Conservation (phyloP, 2,329 filamentous ascomycete genomes). For the Fusarium staphyleae region DNA sequence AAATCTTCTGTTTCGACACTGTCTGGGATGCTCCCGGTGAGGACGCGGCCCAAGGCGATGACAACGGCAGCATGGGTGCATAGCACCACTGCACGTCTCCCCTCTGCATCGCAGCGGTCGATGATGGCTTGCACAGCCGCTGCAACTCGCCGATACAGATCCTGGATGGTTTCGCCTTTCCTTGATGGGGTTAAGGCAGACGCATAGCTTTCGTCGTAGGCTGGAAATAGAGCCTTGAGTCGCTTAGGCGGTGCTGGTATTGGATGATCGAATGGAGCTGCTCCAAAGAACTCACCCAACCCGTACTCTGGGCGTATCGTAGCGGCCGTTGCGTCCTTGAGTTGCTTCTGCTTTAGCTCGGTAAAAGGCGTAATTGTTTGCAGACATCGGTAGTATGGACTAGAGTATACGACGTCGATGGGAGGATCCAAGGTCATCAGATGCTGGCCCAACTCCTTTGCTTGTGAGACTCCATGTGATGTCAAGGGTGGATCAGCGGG, state of each 20-base stretch:
- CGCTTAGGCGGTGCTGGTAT: conserved; percentile 69
- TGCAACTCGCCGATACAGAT: conserved; percentile 82
- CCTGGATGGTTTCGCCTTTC: conserved; percentile 79
- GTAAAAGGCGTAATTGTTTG: conserved; percentile 81
- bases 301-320: conserved; percentile 64
- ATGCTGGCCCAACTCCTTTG: conserved; percentile 75
- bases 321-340: conserved; percentile 37
- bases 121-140: conserved; percentile 75
- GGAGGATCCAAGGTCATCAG: conserved; percentile 69
- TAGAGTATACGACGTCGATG: conserved; percentile 80
- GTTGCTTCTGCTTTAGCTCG: conserved; percentile 48
- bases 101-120: conserved; percentile 72
- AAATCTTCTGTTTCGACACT: conserved; percentile 81
- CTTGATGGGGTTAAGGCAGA: conserved; percentile 70
- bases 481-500: conserved; percentile 87
- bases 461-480: conserved; percentile 84
- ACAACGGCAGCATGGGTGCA: conserved; percentile 91
- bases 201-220: conserved; percentile 63
- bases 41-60: conserved; percentile 81
- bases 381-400: conserved; percentile 86
- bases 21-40: conserved; percentile 80
- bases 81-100: conserved; percentile 75
- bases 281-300: conserved; percentile 88
- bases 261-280: conserved; percentile 85
- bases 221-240: conserved; percentile 73